Conservation (phyloP, 2,329 filamentous ascomycete species). For the Beauveria medogensis region DNA sequence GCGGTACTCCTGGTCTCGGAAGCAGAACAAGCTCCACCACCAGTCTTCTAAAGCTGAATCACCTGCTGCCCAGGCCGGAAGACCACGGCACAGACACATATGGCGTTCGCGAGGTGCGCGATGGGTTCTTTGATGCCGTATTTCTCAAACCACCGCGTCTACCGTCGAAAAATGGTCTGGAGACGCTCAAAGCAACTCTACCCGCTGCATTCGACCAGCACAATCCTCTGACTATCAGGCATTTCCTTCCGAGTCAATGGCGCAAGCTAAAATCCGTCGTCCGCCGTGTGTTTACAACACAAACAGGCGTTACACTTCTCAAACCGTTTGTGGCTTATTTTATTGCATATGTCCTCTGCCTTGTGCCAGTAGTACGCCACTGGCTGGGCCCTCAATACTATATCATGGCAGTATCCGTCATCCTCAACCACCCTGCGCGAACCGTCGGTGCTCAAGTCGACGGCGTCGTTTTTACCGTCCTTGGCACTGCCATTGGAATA, state of each 20-base stretch:
- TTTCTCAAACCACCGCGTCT: constrained; percentile 36
- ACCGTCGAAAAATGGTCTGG: constrained; percentile 28
- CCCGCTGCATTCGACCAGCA: constrained; percentile 38
- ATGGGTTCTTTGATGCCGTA: constrained; percentile 40
- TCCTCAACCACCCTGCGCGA: constrained; percentile 50
- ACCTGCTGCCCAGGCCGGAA: constrained; percentile 26
- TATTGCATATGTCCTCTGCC: constrained; percentile 46
- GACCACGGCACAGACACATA: constrained; percentile 31
- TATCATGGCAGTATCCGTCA: constrained; percentile 47
- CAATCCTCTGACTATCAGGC: constrained; percentile 36
- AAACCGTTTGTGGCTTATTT: constrained; percentile 51
- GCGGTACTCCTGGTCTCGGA: constrained; percentile 5
- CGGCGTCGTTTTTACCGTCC: constrained; percentile 42
- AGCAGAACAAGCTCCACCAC: constrained; percentile 20
- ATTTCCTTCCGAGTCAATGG: constrained; percentile 40
- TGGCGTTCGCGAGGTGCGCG: constrained; percentile 34
- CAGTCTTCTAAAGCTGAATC: constrained; percentile 26
- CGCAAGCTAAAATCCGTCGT: constrained; percentile 34
- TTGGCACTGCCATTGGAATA: constrained; percentile 45
- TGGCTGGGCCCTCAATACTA: constrained; percentile 48
- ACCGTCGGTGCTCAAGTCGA: constrained; percentile 50
- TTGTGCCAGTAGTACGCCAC: constrained; percentile 38
- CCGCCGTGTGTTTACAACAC: constrained; percentile 36
- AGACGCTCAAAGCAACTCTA: constrained; percentile 34
- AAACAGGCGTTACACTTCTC: constrained; percentile 41